Percentiles rank a stretch among this genome's conserved stretches.
phyloP scores from a whole-genome alignment of 148 eudicot genomes.

The Gaultheria prostrata region DNA sequence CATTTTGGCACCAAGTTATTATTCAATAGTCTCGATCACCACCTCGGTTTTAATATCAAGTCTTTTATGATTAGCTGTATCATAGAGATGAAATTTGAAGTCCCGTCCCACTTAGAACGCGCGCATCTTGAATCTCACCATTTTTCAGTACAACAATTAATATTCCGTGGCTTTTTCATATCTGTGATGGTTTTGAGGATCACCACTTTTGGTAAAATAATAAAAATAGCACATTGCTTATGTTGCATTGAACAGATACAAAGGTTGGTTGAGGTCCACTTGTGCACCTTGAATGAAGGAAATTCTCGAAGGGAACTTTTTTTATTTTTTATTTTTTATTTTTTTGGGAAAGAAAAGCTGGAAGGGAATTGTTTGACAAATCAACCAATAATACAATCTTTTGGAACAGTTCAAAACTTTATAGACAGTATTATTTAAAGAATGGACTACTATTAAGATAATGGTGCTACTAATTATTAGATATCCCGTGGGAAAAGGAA shows the following conservation, averaged over 20 bases:
- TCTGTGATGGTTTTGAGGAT: background rate
- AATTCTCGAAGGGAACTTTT: background rate
- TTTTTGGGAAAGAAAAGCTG: background rate
- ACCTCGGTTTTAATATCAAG: background rate
- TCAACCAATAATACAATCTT: background rate
- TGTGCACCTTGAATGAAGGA: background rate
- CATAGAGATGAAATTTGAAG: background rate
- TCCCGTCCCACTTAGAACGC: background rate
- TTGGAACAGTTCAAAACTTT: background rate
- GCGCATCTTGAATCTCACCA: background rate
- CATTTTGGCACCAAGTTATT: background rate
- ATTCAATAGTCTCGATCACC: background rate
- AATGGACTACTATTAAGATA: background rate
- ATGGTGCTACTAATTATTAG: background rate
- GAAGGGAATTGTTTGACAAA: background rate
- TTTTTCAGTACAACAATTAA: background rate
- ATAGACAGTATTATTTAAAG: background rate
- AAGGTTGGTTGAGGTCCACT: background rate
- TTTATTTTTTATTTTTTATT: no score
- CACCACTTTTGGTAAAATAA: background rate
- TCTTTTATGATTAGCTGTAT: background rate
- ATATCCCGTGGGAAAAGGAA: background rate
- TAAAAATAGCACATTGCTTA: background rate
- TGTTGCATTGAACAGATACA: background rate
- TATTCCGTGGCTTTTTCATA: background rate